Percentiles rank a stretch among this genome's conserved stretches.
phyloP scores from a whole-genome alignment of 257 asterid species.

The Voacanga thouarsii region DNA sequence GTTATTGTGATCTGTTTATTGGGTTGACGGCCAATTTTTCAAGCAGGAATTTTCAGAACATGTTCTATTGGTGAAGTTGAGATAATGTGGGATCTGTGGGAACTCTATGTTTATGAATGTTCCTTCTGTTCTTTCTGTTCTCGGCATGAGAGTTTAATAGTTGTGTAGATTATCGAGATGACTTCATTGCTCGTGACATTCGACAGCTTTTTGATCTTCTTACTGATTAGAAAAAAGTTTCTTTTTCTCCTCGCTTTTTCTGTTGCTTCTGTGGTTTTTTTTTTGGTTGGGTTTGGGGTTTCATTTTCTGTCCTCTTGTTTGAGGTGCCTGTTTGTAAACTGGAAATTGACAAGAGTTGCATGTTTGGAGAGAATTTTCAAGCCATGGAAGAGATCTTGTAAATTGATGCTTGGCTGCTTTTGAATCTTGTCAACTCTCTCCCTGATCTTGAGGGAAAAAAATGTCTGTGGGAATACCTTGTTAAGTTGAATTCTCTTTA shows the following conservation, averaged over 20 bases:
- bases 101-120: background rate
- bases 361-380: background rate
- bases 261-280: too few species aligned
- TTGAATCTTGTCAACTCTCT: background rate
- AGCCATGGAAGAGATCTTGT: background rate
- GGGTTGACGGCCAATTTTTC: background rate
- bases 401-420: background rate
- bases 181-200: background rate
- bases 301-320: background rate
- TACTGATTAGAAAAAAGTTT: background rate
- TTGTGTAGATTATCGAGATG: background rate
- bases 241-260: background rate
- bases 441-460: background rate
- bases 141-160: background rate
- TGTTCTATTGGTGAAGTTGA: background rate
- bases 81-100: background rate
- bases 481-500: background rate
- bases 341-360: background rate
- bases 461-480: background rate
- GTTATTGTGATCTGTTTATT: background rate
- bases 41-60: background rate
- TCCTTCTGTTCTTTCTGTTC: background rate
- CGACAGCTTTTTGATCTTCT: background rate
- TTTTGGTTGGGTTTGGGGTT: too few species aligned
- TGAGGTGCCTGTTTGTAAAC: background rate